Base-by-base conservation (phyloP, 2,329 filamentous ascomycete genomes). In the Penicillium hordei region DNA sequence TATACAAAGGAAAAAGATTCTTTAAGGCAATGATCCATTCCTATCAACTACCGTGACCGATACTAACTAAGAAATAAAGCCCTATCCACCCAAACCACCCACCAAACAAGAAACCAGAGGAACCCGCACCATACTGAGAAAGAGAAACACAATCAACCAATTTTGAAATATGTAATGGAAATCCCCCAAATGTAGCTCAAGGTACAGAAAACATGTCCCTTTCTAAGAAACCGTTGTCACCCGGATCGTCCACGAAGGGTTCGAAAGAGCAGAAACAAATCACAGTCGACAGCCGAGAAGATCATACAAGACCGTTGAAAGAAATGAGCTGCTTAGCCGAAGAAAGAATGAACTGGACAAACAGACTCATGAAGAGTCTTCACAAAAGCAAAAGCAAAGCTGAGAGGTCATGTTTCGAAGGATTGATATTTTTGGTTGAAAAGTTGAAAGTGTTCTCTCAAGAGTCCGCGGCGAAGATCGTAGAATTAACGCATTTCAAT, bases 271-370 rank as follows among this genome's bases (percentile, higher is more conserved):
- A 33, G 23, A 17, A 55, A 53, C 29, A 39, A 29, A 15, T 29
- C 42, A 9, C 4, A 31, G 5, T 57, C 42, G 17, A 34, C 23
- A 44, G 33, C 29, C 21, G 27, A 34, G 23, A 19, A 27, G 19
- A 33, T 10, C 10, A 52, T 21, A 5, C 19, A 34, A 23, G 39
- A 36, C 27, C 15, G 13, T 31, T 21, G 7, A 40, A 23, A 25
- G 34, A 40, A 36, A 8, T 9, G 17, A 52, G 25, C n/a, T 9
- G 15, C 27, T 4, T 23, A 6, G 2, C 25, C 43, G 42, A 52
- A 48, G 43, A 48, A 57, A 19, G 49, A 57, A 53, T 53, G 55
- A 53, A 48, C n/a, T 57, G 55, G 55, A 57, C 49, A 43, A 21
- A 52, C 21, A 45, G 55, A 53, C 55, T 48, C 39, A 9, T 6